These are phyloP conservation scores for Odontarrhena argentea DNA, from an alignment of 345 rosid genomes.

Conservation along the genomic window DNA sequence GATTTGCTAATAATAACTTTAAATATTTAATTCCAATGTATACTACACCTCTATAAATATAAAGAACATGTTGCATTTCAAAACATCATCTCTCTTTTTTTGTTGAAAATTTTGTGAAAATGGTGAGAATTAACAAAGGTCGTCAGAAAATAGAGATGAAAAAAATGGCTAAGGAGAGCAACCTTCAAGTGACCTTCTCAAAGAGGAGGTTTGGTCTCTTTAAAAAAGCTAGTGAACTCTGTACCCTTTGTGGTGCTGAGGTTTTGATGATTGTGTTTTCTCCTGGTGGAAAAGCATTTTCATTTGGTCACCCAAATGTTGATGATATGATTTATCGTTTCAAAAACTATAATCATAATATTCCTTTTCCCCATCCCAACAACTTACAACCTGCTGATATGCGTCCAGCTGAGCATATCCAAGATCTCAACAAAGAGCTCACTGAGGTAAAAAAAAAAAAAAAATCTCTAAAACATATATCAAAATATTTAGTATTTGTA, in stretches of 20 bases:
- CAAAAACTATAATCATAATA: not conserved
- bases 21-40: not conserved
- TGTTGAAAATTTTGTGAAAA: not conserved
- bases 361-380: not conserved
- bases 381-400: constrained; percentile 34
- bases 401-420: constrained; percentile 41
- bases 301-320: constrained; percentile 58
- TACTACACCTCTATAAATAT: constrained; percentile 4
- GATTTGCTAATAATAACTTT: not conserved
- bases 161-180: not conserved
- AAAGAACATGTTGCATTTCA: not conserved
- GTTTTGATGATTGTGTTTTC: constrained; percentile 30
- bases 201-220: constrained; percentile 32
- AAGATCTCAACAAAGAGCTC: constrained; percentile 50
- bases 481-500: too few species aligned
- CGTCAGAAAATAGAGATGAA: not conserved
- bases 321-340: constrained; percentile 40
- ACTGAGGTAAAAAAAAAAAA: constrained; percentile 31
- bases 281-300: constrained; percentile 46
- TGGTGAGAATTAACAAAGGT: constrained; percentile 39
- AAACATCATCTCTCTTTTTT: not conserved
- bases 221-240: constrained; percentile 36
- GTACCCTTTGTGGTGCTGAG: constrained; percentile 17
- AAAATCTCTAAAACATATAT: too few species aligned
- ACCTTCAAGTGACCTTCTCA: constrained; percentile 32